A percentile compares a stretch with the other conserved stretches of the same genome.
These are phyloP conservation scores for Alternaria panax DNA, from an alignment of 2,329 filamentous ascomycete genomes.

Conservation along the genomic window DNA sequence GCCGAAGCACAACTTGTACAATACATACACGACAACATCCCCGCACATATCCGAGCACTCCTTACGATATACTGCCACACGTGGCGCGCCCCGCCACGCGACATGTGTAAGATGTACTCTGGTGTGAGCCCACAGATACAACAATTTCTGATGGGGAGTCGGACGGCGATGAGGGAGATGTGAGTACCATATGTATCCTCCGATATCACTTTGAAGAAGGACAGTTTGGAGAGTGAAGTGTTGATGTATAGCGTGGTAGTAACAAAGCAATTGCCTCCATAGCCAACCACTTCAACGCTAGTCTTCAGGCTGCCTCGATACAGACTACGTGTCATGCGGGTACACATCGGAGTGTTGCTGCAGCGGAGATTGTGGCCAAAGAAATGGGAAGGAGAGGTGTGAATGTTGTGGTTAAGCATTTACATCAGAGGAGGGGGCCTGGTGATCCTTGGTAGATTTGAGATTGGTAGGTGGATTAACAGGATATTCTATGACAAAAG, in stretches of 20 bases:
- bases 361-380: slow-evolving; percentile 25
- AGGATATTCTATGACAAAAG: background rate
- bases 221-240: background rate
- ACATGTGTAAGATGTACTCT: slow-evolving; percentile 20
- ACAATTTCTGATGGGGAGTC: slow-evolving; percentile 14
- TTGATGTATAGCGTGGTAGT: background rate
- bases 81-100: slow-evolving; percentile 13
- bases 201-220: background rate
- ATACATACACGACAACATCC: no score
- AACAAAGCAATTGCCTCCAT: background rate
- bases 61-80: slow-evolving; percentile 9
- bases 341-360: slow-evolving; percentile 31
- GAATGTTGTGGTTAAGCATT: slow-evolving; percentile 20
- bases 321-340: slow-evolving; percentile 20
- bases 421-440: slow-evolving; percentile 18
- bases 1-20: background rate
- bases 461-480: background rate
- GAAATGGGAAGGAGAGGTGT: slow-evolving; percentile 14
- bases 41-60: background rate
- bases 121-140: slow-evolving; percentile 24
- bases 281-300: background rate
- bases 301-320: slow-evolving; percentile 14
- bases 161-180: slow-evolving; percentile 7
- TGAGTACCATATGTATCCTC: background rate
- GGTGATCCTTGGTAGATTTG: slow-evolving; percentile 9